A percentile compares a stretch with the other conserved stretches of the same genome.
phyloP scores from a whole-genome alignment of 2,329 filamentous ascomycete genomes.

The Amphichorda felina region DNA sequence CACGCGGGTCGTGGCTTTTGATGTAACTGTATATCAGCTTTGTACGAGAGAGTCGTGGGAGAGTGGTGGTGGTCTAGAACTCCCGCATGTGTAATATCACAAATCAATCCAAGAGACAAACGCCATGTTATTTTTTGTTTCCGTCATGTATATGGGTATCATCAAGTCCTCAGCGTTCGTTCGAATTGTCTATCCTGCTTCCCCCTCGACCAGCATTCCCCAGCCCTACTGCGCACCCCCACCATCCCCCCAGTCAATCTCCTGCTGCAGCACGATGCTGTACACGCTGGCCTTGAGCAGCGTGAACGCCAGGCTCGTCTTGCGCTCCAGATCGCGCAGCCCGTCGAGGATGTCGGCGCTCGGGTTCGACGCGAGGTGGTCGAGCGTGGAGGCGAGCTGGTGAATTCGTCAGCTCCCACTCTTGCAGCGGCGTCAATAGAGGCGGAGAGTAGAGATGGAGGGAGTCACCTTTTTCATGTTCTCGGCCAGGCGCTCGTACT shows the following conservation, averaged over 20 bases:
- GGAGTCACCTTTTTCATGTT: constrained; percentile 76
- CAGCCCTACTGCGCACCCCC: constrained; percentile 16
- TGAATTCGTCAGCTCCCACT: too few relatives aligned
- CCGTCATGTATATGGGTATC: background rate
- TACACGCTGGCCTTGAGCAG: constrained; percentile 96
- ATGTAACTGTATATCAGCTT: too few relatives aligned
- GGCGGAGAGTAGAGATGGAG: background rate
- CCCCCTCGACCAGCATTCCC: constrained; percentile 9
- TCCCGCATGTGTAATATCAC: constrained; percentile 1
- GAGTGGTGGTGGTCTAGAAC: background rate
- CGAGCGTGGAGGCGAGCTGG: constrained; percentile 48
- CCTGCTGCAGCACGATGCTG: constrained; percentile 95
- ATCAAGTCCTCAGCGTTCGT: background rate
- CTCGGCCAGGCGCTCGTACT: constrained; percentile 76
- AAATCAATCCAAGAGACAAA: background rate
- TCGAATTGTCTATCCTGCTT: background rate
- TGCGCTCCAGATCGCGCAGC: constrained; percentile 78
- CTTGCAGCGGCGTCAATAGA: background rate
- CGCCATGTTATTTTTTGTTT: background rate
- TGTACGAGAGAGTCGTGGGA: constrained; percentile 1
- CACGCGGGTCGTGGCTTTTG: too few relatives aligned
- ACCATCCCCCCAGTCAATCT: constrained; percentile 64
- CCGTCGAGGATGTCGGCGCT: constrained; percentile 78
- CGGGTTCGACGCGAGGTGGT: constrained; percentile 55
- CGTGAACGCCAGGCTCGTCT: constrained; percentile 91